Evolutionary conservation across 2,329 filamentous ascomycete species (phyloP), one percentile per base, ranked within the genome.

Genomic region (Fusarium equiseti): DNA sequence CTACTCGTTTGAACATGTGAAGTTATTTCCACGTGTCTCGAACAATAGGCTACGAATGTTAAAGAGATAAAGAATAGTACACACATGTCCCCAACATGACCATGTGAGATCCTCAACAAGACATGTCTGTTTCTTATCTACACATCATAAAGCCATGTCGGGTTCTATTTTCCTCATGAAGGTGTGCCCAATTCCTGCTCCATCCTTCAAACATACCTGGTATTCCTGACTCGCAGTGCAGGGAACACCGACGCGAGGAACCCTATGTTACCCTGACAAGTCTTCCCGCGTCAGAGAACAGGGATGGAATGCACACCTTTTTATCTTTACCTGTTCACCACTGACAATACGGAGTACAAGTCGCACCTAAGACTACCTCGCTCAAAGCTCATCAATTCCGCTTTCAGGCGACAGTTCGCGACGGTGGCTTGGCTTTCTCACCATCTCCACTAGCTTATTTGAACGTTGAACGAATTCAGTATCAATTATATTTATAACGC

Each of bases 381-480:
- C 18, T 29, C 24, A 8, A 18, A 12, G 24, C 20, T 13, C 18
- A 20, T 52, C 49, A 52, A 52, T 20, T 18, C 49, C 49, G 24
- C 49, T 50, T 50, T 46, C 22, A 12, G 22, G 18, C 44, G 22
- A n/a, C 20, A 38, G 26, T n/a, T 52, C 24, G 26, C 13, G 49
- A 18, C 26, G 29, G 48, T 16, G 49, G 24, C 49, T 52, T 52
- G 32, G 49, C 49, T 35, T 24, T 18, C 48, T 52, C 32, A 52
- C 38, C 49, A 52, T 52, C 49, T 52, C 49, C 49, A 52, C 49
- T 52, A 52, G 32, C 49, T 52, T 52, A 52, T 52, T 52, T n/a
- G 16, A 15, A 52, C 32, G 15, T 40, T 40, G 10, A 24, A 16
- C 22, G 20, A 51, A 11, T n/a, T 42, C 32, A 38, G 18, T 31